Conservation (phyloP, 305 asterid genomes). For the Fraxinus sp. region DNA sequence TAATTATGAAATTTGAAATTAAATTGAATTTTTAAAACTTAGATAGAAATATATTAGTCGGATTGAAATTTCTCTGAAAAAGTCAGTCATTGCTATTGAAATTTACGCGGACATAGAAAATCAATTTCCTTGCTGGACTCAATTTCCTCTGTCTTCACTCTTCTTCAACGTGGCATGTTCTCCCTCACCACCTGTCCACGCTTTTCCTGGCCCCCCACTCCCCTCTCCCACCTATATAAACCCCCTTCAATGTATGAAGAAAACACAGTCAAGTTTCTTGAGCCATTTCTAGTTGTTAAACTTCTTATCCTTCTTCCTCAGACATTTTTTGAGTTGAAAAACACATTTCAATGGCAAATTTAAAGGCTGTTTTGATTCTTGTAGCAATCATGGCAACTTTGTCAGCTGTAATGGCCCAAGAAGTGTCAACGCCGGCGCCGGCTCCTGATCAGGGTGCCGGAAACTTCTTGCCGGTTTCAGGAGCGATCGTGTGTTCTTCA, state of each 20-base stretch:
- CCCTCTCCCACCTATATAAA: background rate
- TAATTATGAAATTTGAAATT: no score
- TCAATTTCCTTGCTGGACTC: background rate
- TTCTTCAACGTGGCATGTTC: conserved; percentile 15
- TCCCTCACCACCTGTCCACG: conserved; percentile 33
- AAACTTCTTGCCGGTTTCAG: conserved; percentile 39
- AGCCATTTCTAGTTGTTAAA: background rate
- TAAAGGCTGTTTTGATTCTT: conserved; percentile 23
- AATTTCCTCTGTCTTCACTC: background rate
- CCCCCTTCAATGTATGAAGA: background rate
- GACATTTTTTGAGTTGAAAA: background rate
- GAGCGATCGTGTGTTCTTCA: conserved; percentile 44
- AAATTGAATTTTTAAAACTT: no score
- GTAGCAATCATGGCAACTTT: conserved; percentile 26
- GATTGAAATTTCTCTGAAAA: background rate
- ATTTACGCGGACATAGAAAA: background rate
- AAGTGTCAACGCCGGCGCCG: conserved; percentile 32
- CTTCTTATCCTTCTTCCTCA: background rate
- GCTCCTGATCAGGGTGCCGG: conserved; percentile 46
- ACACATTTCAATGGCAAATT: conserved; percentile 3
- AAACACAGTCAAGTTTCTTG: background rate
- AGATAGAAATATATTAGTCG: no score
- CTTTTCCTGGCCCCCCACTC: conserved; percentile 10
- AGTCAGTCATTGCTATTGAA: no score
- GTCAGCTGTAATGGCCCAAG: conserved; percentile 43